Conservation (phyloP, 1,284 basidiomycete species). For the Vanrija sp. region DNA sequence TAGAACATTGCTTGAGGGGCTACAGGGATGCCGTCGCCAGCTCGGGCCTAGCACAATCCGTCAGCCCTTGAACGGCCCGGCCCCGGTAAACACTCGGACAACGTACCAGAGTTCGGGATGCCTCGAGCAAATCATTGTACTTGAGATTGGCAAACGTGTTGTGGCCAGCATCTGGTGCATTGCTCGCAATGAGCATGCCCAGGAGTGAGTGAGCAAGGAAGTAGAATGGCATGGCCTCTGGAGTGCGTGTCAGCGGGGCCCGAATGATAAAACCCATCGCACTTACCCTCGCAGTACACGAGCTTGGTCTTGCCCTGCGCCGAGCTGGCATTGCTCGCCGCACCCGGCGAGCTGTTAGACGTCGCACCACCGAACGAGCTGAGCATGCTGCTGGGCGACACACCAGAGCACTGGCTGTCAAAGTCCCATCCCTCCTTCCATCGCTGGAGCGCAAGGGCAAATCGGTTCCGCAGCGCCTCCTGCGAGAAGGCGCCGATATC, state of each 20-base stretch:
- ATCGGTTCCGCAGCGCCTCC: slow-evolving; percentile 33
- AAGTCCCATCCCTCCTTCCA: slow-evolving; percentile 53
- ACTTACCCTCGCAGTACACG: slow-evolving; percentile 43
- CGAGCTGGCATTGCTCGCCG: background rate
- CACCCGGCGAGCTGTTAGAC: background rate
- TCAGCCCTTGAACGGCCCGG: too few species aligned
- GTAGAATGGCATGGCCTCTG: slow-evolving; percentile 51
- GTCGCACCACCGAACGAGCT: background rate
- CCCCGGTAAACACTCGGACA: background rate
- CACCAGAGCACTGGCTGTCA: slow-evolving; percentile 41
- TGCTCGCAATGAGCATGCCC: slow-evolving; percentile 21
- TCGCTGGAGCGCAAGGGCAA: slow-evolving; percentile 37
- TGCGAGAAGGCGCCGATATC: slow-evolving; percentile 33
- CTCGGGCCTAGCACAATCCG: too few species aligned
- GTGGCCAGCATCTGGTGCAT: slow-evolving; percentile 21
- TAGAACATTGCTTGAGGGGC: too few species aligned
- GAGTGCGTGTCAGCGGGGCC: background rate
- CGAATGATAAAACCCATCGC: background rate
- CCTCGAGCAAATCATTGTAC: slow-evolving; percentile 45
- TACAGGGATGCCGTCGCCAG: too few species aligned
- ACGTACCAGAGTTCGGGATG: slow-evolving; percentile 37
- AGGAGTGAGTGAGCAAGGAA: slow-evolving; percentile 49
- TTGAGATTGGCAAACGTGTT: slow-evolving; percentile 37
- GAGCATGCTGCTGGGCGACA: background rate
- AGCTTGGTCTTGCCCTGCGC: slow-evolving; percentile 11